Evolutionary conservation across 2,329 filamentous ascomycete species (phyloP).

Genomic region (Neofusicoccum parvum): DNA sequence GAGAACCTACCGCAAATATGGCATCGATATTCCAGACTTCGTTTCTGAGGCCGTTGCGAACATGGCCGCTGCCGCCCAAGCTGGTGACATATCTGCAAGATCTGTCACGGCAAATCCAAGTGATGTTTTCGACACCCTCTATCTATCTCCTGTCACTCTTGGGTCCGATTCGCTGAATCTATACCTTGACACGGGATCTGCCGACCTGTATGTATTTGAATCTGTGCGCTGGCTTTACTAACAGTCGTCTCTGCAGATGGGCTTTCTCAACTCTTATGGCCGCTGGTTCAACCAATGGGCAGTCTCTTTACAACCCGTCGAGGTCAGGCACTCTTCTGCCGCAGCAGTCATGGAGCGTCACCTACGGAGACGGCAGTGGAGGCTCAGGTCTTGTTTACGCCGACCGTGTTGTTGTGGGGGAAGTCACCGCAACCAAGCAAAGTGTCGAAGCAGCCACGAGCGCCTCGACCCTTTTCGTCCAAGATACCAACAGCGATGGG

Average conservation of each 20-base stretch:
- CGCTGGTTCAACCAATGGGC: conserved; percentile 53
- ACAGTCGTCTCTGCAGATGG: conserved; percentile 51
- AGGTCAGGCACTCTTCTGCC: conserved; percentile 49
- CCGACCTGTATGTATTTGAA: conserved; percentile 68
- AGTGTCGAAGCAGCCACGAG: conserved; percentile 66
- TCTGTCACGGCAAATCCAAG: conserved; percentile 25
- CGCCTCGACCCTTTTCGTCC: conserved; percentile 57
- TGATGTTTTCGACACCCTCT: conserved; percentile 34
- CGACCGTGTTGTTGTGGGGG: conserved; percentile 65
- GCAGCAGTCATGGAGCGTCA: conserved; percentile 61
- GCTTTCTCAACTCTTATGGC: conserved; percentile 66
- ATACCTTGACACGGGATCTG: conserved; percentile 71
- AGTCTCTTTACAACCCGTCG: conserved; percentile 59
- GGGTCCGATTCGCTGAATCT: conserved; percentile 66
- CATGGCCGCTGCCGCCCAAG: conserved; percentile 34
- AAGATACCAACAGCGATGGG: conserved; percentile 59
- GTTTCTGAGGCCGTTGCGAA: conserved; percentile 35
- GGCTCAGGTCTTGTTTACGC: conserved; percentile 67
- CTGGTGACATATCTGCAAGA: conserved; percentile 45
- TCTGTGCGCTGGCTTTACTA: background rate
- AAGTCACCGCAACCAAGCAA: conserved; percentile 60
- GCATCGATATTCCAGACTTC: conserved; percentile 33
- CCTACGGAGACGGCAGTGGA: conserved; percentile 66
- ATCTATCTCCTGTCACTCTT: conserved; percentile 60
- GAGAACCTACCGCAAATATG: conserved; percentile 45